These are phyloP conservation scores for Umbellularia californica DNA, from an alignment of 164 flowering plant species.

Conservation along the genomic window DNA sequence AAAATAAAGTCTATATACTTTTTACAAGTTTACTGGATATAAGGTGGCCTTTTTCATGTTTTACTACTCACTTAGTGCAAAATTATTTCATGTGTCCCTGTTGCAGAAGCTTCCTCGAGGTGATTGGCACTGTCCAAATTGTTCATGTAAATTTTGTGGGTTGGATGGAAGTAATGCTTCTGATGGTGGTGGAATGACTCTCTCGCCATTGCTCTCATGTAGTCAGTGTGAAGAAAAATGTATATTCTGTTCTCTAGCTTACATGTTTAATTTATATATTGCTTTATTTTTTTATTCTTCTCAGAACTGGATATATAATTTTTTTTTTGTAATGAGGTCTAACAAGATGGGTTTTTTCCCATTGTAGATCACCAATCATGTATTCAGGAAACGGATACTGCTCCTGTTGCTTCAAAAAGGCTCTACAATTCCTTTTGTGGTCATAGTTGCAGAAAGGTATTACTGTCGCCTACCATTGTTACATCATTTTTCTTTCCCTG, in stretches of 20 bases:
- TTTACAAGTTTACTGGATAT: not conserved
- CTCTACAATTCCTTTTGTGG: constrained; percentile 44
- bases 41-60: not conserved
- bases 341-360: constrained; percentile 3
- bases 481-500: not conserved
- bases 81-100: constrained; percentile 4
- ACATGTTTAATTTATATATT: not conserved
- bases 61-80: not conserved
- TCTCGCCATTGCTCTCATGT: constrained; percentile 41
- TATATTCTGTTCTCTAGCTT: constrained; percentile 15
- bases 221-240: constrained; percentile 72
- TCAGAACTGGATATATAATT: not conserved
- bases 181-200: constrained; percentile 17
- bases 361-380: constrained; percentile 47
- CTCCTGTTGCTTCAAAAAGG: constrained; percentile 17
- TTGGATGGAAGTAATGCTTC: constrained; percentile 19
- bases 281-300: not conserved
- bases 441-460: constrained; percentile 49
- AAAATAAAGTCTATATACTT: too few species aligned
- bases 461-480: not conserved
- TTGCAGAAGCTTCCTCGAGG: constrained; percentile 87
- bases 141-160: constrained; percentile 86
- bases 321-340: constrained; percentile 3
- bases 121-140: constrained; percentile 95
- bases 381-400: constrained; percentile 19